Evolutionary conservation across 1,284 basidiomycete genomes (phyloP).

Genomic region (Macrocybe sp.): DNA sequence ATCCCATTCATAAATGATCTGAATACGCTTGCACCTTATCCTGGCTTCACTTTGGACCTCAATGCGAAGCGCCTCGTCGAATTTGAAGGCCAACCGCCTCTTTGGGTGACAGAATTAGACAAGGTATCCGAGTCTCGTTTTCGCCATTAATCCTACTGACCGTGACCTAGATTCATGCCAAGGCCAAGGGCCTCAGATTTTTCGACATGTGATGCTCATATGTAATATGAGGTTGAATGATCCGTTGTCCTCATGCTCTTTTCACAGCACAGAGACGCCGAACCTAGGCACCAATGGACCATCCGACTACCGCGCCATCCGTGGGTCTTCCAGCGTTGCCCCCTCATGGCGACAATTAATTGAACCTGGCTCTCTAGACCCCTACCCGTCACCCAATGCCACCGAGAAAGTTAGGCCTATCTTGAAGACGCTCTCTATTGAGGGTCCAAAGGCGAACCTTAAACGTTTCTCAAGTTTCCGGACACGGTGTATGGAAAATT

Average conservation of each 20-base stretch:
- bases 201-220: constrained; percentile 71
- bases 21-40: constrained; percentile 20
- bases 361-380: constrained; percentile 15
- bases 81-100: constrained; percentile 60
- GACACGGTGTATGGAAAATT: constrained; percentile 53
- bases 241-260: constrained; percentile 15
- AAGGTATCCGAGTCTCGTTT: constrained; percentile 47
- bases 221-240: constrained; percentile 12
- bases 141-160: constrained; percentile 9
- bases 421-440: constrained; percentile 60
- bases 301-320: too few species aligned
- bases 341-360: too few species aligned
- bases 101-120: constrained; percentile 80
- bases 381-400: constrained; percentile 55
- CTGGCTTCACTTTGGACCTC: constrained; percentile 57
- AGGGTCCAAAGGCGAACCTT: constrained; percentile 65
- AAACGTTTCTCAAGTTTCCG: constrained; percentile 71
- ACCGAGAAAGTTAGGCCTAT: constrained; percentile 53
- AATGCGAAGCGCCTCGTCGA: constrained; percentile 71
- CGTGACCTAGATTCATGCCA: constrained; percentile 61
- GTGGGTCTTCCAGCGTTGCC: too few species aligned
- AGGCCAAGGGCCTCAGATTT: constrained; percentile 72
- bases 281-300: constrained; percentile 47
- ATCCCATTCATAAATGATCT: constrained; percentile 22
- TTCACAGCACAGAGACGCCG: constrained; percentile 67